Evolutionary conservation across 352 stramenopile genomes (phyloP).

Genomic region (Phytophthora palmivora): DNA sequence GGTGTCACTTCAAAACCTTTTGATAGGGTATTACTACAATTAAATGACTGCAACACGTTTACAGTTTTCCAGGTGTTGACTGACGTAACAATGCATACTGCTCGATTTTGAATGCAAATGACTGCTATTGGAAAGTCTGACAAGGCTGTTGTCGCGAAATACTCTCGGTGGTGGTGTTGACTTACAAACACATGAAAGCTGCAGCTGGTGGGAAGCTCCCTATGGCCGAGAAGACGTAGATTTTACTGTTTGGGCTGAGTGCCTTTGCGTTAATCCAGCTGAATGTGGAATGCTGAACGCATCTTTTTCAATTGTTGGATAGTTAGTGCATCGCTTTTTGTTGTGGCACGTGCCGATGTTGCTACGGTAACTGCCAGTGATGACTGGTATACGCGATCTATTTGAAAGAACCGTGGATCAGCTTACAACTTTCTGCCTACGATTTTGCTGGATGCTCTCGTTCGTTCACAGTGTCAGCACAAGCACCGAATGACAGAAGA

Average conservation of each 20-base stretch:
- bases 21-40: too few species aligned
- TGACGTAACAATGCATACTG: neutral
- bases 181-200: slow-evolving; percentile 14
- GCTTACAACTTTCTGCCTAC: neutral
- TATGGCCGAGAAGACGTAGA: slow-evolving; percentile 5
- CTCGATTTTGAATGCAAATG: slow-evolving; percentile 1
- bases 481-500: slow-evolving; percentile 73
- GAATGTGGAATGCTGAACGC: slow-evolving; percentile 13
- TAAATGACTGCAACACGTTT: neutral
- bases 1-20: neutral
- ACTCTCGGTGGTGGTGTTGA: slow-evolving; percentile 6
- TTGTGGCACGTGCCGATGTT: slow-evolving; percentile 15
- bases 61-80: neutral
- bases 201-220: slow-evolving; percentile 23
- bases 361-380: too few species aligned
- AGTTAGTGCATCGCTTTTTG: slow-evolving; percentile 13
- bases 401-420: neutral
- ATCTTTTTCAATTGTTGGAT: slow-evolving; percentile 21
- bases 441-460: neutral
- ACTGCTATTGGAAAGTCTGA: slow-evolving; percentile 18
- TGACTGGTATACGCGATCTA: neutral
- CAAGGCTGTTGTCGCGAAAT: slow-evolving; percentile 31
- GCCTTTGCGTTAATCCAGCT: slow-evolving; percentile 21
- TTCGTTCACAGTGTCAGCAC: slow-evolving; percentile 50
- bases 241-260: slow-evolving; percentile 18